A percentile compares a stretch with the other conserved stretches of the same genome.
phyloP scores from a whole-genome alignment of 768 basidiomycete genomes.

The Serendipita sp. region DNA sequence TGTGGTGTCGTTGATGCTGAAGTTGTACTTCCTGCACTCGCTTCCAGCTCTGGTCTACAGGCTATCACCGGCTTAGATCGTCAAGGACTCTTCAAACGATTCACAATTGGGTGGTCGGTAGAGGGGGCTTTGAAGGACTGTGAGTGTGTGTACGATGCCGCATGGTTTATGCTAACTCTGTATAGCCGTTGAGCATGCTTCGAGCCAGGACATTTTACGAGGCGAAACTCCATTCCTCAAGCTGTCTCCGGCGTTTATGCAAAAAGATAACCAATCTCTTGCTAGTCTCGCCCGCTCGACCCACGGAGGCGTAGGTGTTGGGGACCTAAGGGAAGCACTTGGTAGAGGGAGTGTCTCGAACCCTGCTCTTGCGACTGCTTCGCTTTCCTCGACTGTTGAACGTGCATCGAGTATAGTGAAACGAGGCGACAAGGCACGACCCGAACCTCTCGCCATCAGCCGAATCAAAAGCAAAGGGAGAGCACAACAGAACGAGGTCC shows the following conservation, averaged over 20 bases:
- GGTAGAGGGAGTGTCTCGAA: conserved; percentile 75
- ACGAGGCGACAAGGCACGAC: background rate
- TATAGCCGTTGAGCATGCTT: conserved; percentile 40
- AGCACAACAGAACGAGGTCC: conserved; percentile 47
- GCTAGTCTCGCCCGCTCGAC: conserved; percentile 69
- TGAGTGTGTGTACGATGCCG: conserved; percentile 25
- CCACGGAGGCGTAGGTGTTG: conserved; percentile 62
- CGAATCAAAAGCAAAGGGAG: conserved; percentile 6
- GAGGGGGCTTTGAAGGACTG: conserved; percentile 62
- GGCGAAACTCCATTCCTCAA: conserved; percentile 64
- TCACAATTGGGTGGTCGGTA: conserved; percentile 54
- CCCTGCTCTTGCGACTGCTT: conserved; percentile 41
- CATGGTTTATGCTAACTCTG: background rate
- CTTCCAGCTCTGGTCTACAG: conserved; percentile 37
- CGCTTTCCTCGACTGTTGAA: conserved; percentile 32
- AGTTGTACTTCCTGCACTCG: conserved; percentile 39
- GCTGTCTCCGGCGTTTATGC: conserved; percentile 76
- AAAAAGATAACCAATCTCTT: conserved; percentile 77
- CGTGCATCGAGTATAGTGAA: background rate
- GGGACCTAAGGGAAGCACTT: conserved; percentile 74
- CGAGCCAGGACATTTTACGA: conserved; percentile 39
- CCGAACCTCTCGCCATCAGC: conserved; percentile 8
- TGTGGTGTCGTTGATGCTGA: conserved; percentile 29
- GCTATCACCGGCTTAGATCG: conserved; percentile 49
- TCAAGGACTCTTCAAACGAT: conserved; percentile 35